phyloP scores from a whole-genome alignment of 1,139 yeast genomes.

The Petasospora fabianii region DNA sequence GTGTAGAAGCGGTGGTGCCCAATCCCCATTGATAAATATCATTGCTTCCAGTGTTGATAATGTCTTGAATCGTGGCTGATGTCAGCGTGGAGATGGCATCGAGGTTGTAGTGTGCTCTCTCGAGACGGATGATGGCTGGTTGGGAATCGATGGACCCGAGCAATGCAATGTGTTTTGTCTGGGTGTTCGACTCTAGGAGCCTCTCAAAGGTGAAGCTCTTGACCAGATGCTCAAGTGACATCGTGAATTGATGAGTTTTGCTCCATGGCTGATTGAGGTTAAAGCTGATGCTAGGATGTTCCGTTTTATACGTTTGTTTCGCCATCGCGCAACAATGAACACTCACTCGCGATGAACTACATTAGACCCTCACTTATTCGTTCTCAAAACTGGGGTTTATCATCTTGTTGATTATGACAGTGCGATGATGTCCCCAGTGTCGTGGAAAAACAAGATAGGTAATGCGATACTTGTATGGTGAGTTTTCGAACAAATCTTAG shows the following conservation, averaged over 20 bases:
- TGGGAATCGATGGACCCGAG: slow-evolving; percentile 60
- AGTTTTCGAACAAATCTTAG: no score
- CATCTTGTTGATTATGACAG: no score
- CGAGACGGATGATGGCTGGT: slow-evolving; percentile 69
- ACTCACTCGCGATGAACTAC: no score
- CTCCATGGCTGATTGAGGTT: background rate
- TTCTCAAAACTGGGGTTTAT: no score
- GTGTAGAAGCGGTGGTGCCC: slow-evolving; percentile 45
- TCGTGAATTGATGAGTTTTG: no score
- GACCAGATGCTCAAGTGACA: slow-evolving; percentile 18
- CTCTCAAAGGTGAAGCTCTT: slow-evolving; percentile 38
- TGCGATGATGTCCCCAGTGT: no score
- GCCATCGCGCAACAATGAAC: no score
- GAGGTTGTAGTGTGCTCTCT: slow-evolving; percentile 60
- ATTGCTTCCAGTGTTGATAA: slow-evolving; percentile 55
- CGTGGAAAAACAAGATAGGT: no score
- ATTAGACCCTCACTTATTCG: no score
- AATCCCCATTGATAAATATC: slow-evolving; percentile 86
- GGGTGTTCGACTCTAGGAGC: slow-evolving; percentile 54
- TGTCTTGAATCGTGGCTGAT: slow-evolving; percentile 31
- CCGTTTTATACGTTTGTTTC: no score
- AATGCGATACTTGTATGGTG: no score
- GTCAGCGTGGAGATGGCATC: slow-evolving; percentile 23
- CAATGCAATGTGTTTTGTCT: slow-evolving; percentile 57
- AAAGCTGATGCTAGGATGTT: no score